Percentiles rank a stretch among this genome's conserved stretches.
phyloP scores from a whole-genome alignment of 2,329 filamentous ascomycete species.

The Trichoderma koningii region DNA sequence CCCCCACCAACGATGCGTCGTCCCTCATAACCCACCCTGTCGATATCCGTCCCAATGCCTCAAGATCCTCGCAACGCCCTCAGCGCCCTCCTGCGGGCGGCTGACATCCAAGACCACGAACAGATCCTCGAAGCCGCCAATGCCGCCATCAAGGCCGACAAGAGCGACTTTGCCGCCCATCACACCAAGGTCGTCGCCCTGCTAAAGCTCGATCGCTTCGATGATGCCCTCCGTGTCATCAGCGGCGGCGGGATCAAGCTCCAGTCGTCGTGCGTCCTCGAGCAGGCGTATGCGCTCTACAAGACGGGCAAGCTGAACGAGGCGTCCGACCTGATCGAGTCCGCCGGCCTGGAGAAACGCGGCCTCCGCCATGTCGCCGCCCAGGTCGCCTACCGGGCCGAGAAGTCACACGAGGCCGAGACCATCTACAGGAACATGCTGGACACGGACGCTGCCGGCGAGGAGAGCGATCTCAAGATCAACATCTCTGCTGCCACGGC shows the following conservation, averaged over 20 bases:
- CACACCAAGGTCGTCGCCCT: constrained; percentile 73
- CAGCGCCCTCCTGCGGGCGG: constrained; percentile 55
- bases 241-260: constrained; percentile 63
- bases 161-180: constrained; percentile 60
- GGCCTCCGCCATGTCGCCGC: constrained; percentile 58
- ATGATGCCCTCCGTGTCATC: constrained; percentile 71
- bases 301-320: constrained; percentile 71
- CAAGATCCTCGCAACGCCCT: constrained; percentile 54
- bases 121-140: constrained; percentile 68
- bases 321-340: constrained; percentile 54
- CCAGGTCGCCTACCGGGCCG: constrained; percentile 72
- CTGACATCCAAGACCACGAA: constrained; percentile 69
- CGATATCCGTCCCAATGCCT: constrained; percentile 39
- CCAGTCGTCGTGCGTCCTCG: constrained; percentile 62
- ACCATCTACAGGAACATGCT: constrained; percentile 64
- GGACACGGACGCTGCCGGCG: constrained; percentile 47
- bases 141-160: constrained; percentile 62
- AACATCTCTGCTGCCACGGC: constrained; percentile 73
- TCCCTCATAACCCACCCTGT: constrained; percentile 7
- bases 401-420: constrained; percentile 69
- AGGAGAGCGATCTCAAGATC: constrained; percentile 73
- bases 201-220: constrained; percentile 79
- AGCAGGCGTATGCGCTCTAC: constrained; percentile 82
- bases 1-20: constrained; percentile 27
- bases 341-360: constrained; percentile 38